These are phyloP conservation scores for Cladosporium sphaerospermum DNA, from an alignment of 2,329 filamentous ascomycete species.

Conservation along the genomic window DNA sequence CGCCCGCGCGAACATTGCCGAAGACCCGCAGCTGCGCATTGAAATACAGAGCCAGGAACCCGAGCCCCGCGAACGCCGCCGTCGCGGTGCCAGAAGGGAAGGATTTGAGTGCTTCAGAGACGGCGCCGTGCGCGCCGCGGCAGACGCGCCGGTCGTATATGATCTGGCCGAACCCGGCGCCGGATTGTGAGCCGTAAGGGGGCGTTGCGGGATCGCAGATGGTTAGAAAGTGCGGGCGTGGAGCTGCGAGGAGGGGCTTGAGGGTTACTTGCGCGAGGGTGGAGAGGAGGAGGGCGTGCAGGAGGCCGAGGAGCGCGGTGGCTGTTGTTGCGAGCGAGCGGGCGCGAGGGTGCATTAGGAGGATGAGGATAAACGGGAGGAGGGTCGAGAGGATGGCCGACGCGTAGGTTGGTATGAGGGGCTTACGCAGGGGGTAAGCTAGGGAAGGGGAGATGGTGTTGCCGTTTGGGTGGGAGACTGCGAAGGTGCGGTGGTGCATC, in stretches of 20 bases:
- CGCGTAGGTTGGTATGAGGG: constrained; percentile 66
- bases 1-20: constrained; percentile 62
- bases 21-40: constrained; percentile 75
- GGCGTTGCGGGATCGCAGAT: constrained; percentile 61
- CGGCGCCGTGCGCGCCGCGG: constrained; percentile 57
- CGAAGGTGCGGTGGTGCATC: constrained; percentile 62
- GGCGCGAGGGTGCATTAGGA: constrained; percentile 58
- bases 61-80: constrained; percentile 65
- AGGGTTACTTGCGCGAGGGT: constrained; percentile 73
- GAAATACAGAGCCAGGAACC: constrained; percentile 66
- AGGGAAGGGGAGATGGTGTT: constrained; percentile 66
- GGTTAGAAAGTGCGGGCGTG: constrained; percentile 12
- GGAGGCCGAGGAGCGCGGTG: constrained; percentile 62
- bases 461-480: constrained; percentile 59
- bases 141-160: constrained; percentile 67
- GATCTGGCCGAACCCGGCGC: constrained; percentile 51
- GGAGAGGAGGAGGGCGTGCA: constrained; percentile 63
- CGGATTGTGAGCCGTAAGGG: constrained; percentile 35
- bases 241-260: constrained; percentile 65
- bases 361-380: constrained; percentile 59
- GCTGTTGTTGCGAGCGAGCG: constrained; percentile 51
- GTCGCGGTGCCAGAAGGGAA: constrained; percentile 71
- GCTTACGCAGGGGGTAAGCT: constrained; percentile 62
- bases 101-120: constrained; percentile 64
- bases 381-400: constrained; percentile 60